A percentile compares a stretch with the other conserved stretches of the same genome.
Conservation (phyloP, 768 basidiomycete genomes). For the Kwoniella dejecticola region DNA sequence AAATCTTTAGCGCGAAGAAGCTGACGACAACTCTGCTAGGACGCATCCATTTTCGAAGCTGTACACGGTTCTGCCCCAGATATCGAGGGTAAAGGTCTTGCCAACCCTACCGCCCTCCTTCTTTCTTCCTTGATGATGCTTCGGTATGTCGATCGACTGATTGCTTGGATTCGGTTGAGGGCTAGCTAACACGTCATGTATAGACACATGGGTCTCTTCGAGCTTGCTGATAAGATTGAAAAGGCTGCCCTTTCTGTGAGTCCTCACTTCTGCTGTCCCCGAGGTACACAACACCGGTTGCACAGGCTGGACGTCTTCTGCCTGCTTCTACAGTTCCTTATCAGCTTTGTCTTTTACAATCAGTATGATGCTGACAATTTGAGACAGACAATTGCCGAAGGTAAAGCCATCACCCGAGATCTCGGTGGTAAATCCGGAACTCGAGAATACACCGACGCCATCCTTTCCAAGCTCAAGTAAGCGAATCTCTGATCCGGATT, state of each 20-base stretch:
- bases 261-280: slow-evolving; percentile 10
- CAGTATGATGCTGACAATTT: background rate
- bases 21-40: slow-evolving; percentile 59
- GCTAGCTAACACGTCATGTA: background rate
- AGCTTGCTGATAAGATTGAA: slow-evolving; percentile 85
- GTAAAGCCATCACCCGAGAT: slow-evolving; percentile 91
- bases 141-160: slow-evolving; percentile 61
- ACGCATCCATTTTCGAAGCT: slow-evolving; percentile 99
- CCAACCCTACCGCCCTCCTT: slow-evolving; percentile 98
- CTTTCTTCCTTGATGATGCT: slow-evolving; percentile 98
- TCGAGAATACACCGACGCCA: slow-evolving; percentile 82
- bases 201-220: slow-evolving; percentile 89
- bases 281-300: background rate
- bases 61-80: slow-evolving; percentile 99
- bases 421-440: slow-evolving; percentile 91
- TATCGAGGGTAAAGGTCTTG: slow-evolving; percentile 76
- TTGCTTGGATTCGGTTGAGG: background rate
- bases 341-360: background rate
- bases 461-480: slow-evolving; percentile 69
- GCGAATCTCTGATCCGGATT: background rate
- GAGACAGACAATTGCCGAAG: slow-evolving; percentile 89
- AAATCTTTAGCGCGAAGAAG: no score
- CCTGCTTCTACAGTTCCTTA: no score
- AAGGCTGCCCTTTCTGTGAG: slow-evolving; percentile 83
- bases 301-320: background rate